Evolutionary conservation across 306 rosid genomes (phyloP), one percentile per base, ranked within the genome.

Genomic region (Prinsepia uniflora): DNA sequence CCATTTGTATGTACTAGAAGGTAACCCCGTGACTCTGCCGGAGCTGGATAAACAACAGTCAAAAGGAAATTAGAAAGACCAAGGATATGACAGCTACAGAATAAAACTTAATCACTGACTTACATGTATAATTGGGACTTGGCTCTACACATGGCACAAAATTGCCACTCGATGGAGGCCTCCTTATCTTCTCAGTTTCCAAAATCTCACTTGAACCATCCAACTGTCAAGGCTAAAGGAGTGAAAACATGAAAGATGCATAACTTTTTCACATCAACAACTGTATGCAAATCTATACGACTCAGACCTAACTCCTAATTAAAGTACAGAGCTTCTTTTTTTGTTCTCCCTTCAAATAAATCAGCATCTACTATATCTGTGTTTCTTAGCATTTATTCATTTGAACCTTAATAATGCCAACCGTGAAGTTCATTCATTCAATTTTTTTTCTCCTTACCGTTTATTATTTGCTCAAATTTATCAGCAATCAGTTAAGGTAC

Each of bases 1-100:
- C 98, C 98, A 77, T 94, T 94, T 4, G 98, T 81, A 74, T 89
- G 92, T 54, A 94, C 97, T 49, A 85, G 81, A 67, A 94, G 92
- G 87, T 83, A 94, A 53, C 98, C 98, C 71, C 69, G 80, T 0
- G 95, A 81, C 50, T 86, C 79, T 2, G 64, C 73, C 42, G 88
- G 88, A 79, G 86, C 98, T 94, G 92, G 63, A 82, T 60, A 43
- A 77, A 67, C 65, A 77, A 77, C 75, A 40, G 36, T 9, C 59
- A 53, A 48, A 18, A 47, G 67, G 60, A 62, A 65, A 48, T 59
- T 71, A 71, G 69, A 62, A 50, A 74, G 57, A 63, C 34, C 20
- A 81, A 30, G 40, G 50, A 58, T 39, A 62, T 20, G 41, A 65
- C 65, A 54, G 36, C 39, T 18, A 48, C 52, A 73, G 68, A 19